These are phyloP conservation scores for Clonostachys rosea DNA, from an alignment of 2,329 filamentous ascomycete species.

Conservation along the genomic window DNA sequence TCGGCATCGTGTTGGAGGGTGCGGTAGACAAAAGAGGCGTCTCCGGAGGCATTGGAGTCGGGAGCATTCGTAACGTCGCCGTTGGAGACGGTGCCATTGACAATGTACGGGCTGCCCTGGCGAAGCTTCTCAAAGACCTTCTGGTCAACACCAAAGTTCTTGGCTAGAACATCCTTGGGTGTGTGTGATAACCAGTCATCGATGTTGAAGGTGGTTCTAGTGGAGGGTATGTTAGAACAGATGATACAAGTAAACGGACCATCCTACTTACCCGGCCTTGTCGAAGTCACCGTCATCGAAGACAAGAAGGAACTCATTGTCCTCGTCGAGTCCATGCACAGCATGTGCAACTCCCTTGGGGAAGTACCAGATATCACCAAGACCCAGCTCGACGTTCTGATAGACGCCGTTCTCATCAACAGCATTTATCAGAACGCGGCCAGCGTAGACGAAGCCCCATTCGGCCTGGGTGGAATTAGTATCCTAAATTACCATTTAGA, in stretches of 20 bases:
- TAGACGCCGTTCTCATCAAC: constrained; percentile 58
- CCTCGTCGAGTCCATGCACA: constrained; percentile 58
- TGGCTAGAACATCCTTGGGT: constrained; percentile 56
- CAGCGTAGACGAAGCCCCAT: constrained; percentile 60
- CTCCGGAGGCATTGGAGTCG: constrained; percentile 43
- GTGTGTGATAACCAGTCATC: constrained; percentile 68
- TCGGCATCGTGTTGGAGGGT: constrained; percentile 50
- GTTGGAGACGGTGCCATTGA: constrained; percentile 47
- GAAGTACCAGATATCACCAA: constrained; percentile 66
- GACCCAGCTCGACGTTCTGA: constrained; percentile 48
- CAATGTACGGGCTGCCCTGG: constrained; percentile 54
- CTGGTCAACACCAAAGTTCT: constrained; percentile 62
- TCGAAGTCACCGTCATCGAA: constrained; percentile 67
- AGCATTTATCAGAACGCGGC: constrained; percentile 52
- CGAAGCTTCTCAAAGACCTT: constrained; percentile 57
- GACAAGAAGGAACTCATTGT: constrained; percentile 63
- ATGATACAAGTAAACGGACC: neutral
- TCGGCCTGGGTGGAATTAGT: constrained; percentile 42
- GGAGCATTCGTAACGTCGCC: constrained; percentile 28
- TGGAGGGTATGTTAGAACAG: neutral
- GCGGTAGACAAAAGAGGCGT: constrained; percentile 59
- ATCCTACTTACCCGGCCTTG: constrained; percentile 41
- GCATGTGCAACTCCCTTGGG: constrained; percentile 62
- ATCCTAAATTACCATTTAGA: neutral
- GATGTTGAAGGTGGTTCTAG: constrained; percentile 64